Percentiles rank a stretch among this genome's conserved stretches.
These are phyloP conservation scores for Colletotrichum navitas DNA, from an alignment of 2,329 filamentous ascomycete species.

Conservation along the genomic window DNA sequence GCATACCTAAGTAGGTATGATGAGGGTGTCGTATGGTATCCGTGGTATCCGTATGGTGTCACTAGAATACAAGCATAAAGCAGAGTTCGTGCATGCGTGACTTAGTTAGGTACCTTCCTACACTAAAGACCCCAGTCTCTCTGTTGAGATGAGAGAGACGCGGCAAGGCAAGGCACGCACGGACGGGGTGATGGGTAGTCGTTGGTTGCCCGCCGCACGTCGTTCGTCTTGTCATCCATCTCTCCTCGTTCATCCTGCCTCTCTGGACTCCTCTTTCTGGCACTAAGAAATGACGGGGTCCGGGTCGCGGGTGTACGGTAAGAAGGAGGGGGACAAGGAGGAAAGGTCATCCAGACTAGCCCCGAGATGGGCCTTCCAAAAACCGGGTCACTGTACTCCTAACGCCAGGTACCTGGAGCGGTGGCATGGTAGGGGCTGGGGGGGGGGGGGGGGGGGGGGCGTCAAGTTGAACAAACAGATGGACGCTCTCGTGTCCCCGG, in stretches of 20 bases:
- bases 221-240: slow-evolving; percentile 1
- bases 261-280: background rate
- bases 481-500: slow-evolving; percentile 4
- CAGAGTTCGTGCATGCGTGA: slow-evolving; percentile 31
- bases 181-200: background rate
- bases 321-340: background rate
- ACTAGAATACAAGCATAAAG: slow-evolving; percentile 40
- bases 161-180: slow-evolving; percentile 10
- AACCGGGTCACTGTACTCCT: slow-evolving; percentile 32
- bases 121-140: background rate
- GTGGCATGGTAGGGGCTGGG: background rate
- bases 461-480: slow-evolving; percentile 11
- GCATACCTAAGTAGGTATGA: background rate
- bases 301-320: background rate
- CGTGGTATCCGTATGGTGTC: background rate
- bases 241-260: background rate
- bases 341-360: background rate
- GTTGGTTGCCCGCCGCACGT: background rate
- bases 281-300: slow-evolving; percentile 2
- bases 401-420: slow-evolving; percentile 39
- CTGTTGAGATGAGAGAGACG: background rate
- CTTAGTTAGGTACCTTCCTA: background rate
- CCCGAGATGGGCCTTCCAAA: slow-evolving; percentile 24
- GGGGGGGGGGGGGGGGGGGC: background rate
- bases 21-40: background rate